Conservation (phyloP, 768 basidiomycete genomes). For the Mrakia gelida region DNA sequence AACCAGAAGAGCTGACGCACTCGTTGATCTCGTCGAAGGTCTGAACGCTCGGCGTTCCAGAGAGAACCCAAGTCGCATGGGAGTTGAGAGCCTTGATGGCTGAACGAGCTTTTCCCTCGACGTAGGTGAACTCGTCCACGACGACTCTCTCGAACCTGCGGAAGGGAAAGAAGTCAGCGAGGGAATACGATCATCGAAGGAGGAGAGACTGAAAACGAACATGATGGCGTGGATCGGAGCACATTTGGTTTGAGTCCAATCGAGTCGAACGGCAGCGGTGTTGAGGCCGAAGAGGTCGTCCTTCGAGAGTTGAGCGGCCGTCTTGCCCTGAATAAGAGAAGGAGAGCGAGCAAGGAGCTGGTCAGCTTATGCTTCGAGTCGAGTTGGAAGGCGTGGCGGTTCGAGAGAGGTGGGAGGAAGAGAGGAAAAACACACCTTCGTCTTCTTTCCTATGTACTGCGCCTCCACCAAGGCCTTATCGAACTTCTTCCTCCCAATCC, state of each 20-base stretch:
- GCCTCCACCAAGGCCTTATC: neutral
- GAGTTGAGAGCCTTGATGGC: slow-evolving; percentile 72
- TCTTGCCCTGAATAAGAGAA: no score
- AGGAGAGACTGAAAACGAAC: neutral
- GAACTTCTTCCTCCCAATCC: neutral
- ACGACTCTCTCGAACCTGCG: neutral
- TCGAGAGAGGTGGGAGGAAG: no score
- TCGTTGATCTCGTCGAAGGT: slow-evolving; percentile 88
- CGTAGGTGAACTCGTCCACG: slow-evolving; percentile 25
- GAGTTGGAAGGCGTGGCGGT: no score
- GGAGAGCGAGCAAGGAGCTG: no score
- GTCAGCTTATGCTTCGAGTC: no score
- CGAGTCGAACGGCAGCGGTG: neutral
- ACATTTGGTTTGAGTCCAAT: neutral
- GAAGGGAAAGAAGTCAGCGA: no score
- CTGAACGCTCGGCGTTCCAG: slow-evolving; percentile 88
- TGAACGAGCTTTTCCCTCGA: slow-evolving; percentile 1
- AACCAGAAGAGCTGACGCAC: slow-evolving; percentile 28
- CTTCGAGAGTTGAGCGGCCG: no score
- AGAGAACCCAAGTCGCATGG: slow-evolving; percentile 87
- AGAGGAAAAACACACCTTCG: no score
- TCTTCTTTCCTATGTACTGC: neutral
- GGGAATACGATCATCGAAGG: no score
- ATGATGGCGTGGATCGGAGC: neutral
- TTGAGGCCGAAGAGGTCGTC: neutral